A percentile compares a stretch with the other conserved stretches of the same genome.
Evolutionary conservation across 768 basidiomycete genomes (phyloP).

Genomic region (Tylopilus subfusipes): DNA sequence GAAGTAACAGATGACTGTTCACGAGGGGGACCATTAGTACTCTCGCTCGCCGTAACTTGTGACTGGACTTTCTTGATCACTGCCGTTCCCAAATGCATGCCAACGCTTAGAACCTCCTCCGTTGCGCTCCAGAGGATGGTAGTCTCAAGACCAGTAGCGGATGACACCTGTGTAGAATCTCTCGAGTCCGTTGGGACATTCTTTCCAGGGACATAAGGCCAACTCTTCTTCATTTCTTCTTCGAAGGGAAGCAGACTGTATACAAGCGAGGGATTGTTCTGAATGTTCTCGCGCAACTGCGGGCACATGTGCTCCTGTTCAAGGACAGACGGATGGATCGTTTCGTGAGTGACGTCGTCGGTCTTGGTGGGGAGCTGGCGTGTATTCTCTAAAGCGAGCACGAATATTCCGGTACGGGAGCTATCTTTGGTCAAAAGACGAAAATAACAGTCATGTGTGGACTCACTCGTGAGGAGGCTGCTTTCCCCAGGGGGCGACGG

Average conservation of each 20-base stretch:
- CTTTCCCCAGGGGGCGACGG: slow-evolving; percentile 57
- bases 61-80: slow-evolving; percentile 22
- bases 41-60: slow-evolving; percentile 4
- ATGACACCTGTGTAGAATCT: slow-evolving; percentile 6
- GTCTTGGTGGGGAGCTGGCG: slow-evolving; percentile 46
- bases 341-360: slow-evolving; percentile 52
- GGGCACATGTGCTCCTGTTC: slow-evolving; percentile 39
- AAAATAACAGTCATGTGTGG: not conserved
- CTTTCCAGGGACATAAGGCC: slow-evolving; percentile 40
- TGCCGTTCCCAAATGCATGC: slow-evolving; percentile 16
- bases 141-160: not conserved
- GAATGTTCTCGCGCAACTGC: slow-evolving; percentile 35
- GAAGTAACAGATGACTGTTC: slow-evolving; percentile 18
- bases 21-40: slow-evolving; percentile 5
- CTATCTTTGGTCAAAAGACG: slow-evolving; percentile 29
- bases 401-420: slow-evolving; percentile 53
- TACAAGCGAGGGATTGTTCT: slow-evolving; percentile 44
- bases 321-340: slow-evolving; percentile 58
- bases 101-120: slow-evolving; percentile 13
- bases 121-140: slow-evolving; percentile 17
- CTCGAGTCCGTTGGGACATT: slow-evolving; percentile 8
- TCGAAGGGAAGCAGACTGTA: slow-evolving; percentile 48
- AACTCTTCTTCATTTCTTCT: slow-evolving; percentile 43
- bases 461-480: slow-evolving; percentile 63
- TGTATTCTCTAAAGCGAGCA: slow-evolving; percentile 40